These are phyloP conservation scores for Nitzschia sp. DNA, from an alignment of 108 stramenopile genomes.

Conservation along the genomic window DNA sequence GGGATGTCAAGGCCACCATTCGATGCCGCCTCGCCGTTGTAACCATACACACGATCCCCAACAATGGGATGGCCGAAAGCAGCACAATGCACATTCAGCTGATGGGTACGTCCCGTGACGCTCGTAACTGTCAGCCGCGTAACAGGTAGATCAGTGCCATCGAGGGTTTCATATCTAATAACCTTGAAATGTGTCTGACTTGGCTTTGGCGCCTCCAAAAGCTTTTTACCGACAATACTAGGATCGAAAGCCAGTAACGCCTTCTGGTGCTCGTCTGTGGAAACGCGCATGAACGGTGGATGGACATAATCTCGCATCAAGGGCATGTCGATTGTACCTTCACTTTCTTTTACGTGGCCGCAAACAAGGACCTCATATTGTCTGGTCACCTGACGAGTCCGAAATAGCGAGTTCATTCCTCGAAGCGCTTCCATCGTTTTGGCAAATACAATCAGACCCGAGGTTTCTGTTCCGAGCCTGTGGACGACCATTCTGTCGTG, in stretches of 20 bases:
- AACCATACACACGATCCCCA: slow-evolving; percentile 80
- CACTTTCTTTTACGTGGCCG: slow-evolving; percentile 65
- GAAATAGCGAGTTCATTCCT: slow-evolving; percentile 68
- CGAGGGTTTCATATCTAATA: slow-evolving; percentile 54
- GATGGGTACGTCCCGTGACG: slow-evolving; percentile 82
- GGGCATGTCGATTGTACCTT: slow-evolving; percentile 69
- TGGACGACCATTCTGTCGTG: slow-evolving; percentile 72
- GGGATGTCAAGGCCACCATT: slow-evolving; percentile 70
- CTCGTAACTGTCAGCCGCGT: slow-evolving; percentile 73
- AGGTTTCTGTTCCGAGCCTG: slow-evolving; percentile 84
- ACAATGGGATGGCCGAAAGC: slow-evolving; percentile 91
- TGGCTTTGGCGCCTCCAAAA: slow-evolving; percentile 74
- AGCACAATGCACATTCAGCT: slow-evolving; percentile 86
- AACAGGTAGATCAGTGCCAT: slow-evolving; percentile 59
- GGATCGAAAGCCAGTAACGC: slow-evolving; percentile 63
- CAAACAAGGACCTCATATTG: slow-evolving; percentile 82
- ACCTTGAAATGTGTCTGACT: slow-evolving; percentile 80
- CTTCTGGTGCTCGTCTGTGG: slow-evolving; percentile 76
- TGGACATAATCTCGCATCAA: slow-evolving; percentile 80
- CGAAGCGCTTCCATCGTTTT: slow-evolving; percentile 67
- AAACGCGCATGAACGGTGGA: slow-evolving; percentile 83
- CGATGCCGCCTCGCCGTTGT: slow-evolving; percentile 65
- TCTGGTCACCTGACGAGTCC: slow-evolving; percentile 67
- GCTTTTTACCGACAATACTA: slow-evolving; percentile 66
- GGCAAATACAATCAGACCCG: slow-evolving; percentile 80